Evolutionary conservation across 352 stramenopile species (phyloP).

Genomic region (Globisporangium splendens): DNA sequence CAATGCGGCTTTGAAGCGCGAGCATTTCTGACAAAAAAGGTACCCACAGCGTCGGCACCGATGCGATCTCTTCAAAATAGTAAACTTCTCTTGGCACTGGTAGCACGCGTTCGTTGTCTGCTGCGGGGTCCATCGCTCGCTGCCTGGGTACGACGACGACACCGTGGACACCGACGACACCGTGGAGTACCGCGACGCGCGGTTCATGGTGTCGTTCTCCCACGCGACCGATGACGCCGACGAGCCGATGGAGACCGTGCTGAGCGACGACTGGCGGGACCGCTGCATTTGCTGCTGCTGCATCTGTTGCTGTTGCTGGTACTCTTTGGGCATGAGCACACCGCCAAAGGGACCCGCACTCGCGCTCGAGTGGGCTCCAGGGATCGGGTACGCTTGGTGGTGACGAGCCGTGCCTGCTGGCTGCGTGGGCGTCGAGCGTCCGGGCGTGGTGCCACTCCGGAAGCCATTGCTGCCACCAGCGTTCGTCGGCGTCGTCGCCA

Average conservation of each 20-base stretch:
- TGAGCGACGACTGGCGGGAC: slow-evolving; percentile 47
- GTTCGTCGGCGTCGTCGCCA: not conserved
- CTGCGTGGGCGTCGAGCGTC: slow-evolving; percentile 1
- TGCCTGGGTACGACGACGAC: slow-evolving; percentile 28
- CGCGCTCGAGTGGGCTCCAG: not conserved
- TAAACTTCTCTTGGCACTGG: slow-evolving; percentile 80
- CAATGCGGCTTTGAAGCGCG: slow-evolving; percentile 70
- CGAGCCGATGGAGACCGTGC: slow-evolving; percentile 17
- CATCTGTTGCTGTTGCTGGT: slow-evolving; percentile 1
- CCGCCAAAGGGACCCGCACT: not conserved
- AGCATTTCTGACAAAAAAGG: slow-evolving; percentile 83
- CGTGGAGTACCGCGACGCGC: slow-evolving; percentile 59
- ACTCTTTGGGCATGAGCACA: slow-evolving; percentile 10
- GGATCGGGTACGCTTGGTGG: slow-evolving; percentile 10
- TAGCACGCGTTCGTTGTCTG: slow-evolving; percentile 71
- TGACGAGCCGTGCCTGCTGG: slow-evolving; percentile 5
- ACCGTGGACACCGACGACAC: slow-evolving; percentile 35
- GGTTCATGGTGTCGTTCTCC: slow-evolving; percentile 45
- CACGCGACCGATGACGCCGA: slow-evolving; percentile 11
- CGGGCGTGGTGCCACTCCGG: not conserved
- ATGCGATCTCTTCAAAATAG: slow-evolving; percentile 74
- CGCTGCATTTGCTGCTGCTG: slow-evolving; percentile 13
- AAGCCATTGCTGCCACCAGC: not conserved
- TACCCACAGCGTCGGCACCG: slow-evolving; percentile 78
- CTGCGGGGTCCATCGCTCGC: slow-evolving; percentile 66